These are phyloP conservation scores for Opeltia flavorubescens DNA, from an alignment of 495 filamentous ascomycete species.

Conservation along the genomic window DNA sequence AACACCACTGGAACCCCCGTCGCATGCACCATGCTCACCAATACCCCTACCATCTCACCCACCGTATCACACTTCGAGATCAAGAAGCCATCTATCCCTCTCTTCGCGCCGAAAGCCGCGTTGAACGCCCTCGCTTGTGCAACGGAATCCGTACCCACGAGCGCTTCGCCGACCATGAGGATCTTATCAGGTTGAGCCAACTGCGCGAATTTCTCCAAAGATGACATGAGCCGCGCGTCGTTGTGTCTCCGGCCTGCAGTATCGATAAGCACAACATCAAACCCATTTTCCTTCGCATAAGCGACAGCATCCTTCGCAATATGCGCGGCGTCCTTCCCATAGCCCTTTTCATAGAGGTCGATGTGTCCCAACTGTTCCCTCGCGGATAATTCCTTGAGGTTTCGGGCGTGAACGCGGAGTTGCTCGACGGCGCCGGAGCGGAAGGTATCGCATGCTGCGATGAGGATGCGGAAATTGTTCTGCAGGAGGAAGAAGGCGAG, in stretches of 20 bases:
- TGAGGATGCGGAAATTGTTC: slow-evolving; percentile 89
- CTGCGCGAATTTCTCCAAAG: slow-evolving; percentile 90
- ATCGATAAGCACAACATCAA: slow-evolving; percentile 91
- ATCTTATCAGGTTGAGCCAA: slow-evolving; percentile 95
- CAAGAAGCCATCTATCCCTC: slow-evolving; percentile 84
- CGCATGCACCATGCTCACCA: slow-evolving; percentile 96
- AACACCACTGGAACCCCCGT: slow-evolving; percentile 93
- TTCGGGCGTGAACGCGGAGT: slow-evolving; percentile 81
- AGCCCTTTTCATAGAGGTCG: slow-evolving; percentile 90
- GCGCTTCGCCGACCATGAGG: slow-evolving; percentile 95
- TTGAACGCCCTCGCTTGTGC: slow-evolving; percentile 95
- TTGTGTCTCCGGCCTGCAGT: slow-evolving; percentile 93
- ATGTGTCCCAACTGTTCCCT: slow-evolving; percentile 67
- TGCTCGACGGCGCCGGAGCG: slow-evolving; percentile 95
- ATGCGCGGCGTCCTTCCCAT: slow-evolving; percentile 91
- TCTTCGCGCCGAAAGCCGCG: slow-evolving; percentile 66
- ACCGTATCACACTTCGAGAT: slow-evolving; percentile 98
- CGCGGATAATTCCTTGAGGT: slow-evolving; percentile 69
- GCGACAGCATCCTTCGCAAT: slow-evolving; percentile 87
- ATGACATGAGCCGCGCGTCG: slow-evolving; percentile 86
- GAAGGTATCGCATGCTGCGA: slow-evolving; percentile 95
- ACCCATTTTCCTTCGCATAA: slow-evolving; percentile 58
- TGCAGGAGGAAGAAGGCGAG: slow-evolving; percentile 95
- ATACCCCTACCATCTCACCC: slow-evolving; percentile 92
- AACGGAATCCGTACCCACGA: slow-evolving; percentile 89